These are phyloP conservation scores for Carallia pectinifolia DNA, from an alignment of 345 rosid species.

Conservation along the genomic window DNA sequence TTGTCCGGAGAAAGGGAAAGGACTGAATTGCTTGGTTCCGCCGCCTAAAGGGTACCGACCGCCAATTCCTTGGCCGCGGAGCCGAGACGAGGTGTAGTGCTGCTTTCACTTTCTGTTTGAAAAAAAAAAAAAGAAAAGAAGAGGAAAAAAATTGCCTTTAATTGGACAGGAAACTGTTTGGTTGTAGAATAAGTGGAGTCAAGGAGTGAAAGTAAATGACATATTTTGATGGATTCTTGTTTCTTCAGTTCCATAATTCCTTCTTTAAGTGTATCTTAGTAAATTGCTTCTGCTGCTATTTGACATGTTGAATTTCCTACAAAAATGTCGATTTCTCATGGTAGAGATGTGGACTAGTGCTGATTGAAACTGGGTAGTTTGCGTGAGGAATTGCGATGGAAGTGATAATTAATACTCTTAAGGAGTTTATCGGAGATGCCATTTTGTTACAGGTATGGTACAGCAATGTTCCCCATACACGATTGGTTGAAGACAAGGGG, in stretches of 20 bases:
- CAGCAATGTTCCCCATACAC: slow-evolving; percentile 78
- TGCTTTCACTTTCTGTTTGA: slow-evolving; percentile 2
- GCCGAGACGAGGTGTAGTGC: slow-evolving; percentile 80
- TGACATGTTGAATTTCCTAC: too few relatives aligned
- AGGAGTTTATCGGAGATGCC: slow-evolving; percentile 8
- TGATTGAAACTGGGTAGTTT: too few relatives aligned
- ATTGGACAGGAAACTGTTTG: too few relatives aligned
- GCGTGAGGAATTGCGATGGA: too few relatives aligned
- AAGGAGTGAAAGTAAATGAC: too few relatives aligned
- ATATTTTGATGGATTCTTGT: too few relatives aligned
- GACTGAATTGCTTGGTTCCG: slow-evolving; percentile 77
- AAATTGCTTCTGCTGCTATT: too few relatives aligned
- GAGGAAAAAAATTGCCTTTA: neutral
- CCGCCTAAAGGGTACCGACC: slow-evolving; percentile 64
- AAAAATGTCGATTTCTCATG: too few relatives aligned
- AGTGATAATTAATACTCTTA: neutral
- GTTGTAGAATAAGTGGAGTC: too few relatives aligned
- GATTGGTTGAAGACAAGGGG: slow-evolving; percentile 89
- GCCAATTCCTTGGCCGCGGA: slow-evolving; percentile 87
- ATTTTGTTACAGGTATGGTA: slow-evolving; percentile 69
- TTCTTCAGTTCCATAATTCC: too few relatives aligned
- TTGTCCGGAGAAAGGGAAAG: slow-evolving; percentile 65
- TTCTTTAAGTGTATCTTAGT: too few relatives aligned
- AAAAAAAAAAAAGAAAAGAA: neutral
- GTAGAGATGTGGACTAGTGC: too few relatives aligned